These are phyloP conservation scores for Brassica napus DNA, from an alignment of 345 rosid genomes.

Conservation along the genomic window DNA sequence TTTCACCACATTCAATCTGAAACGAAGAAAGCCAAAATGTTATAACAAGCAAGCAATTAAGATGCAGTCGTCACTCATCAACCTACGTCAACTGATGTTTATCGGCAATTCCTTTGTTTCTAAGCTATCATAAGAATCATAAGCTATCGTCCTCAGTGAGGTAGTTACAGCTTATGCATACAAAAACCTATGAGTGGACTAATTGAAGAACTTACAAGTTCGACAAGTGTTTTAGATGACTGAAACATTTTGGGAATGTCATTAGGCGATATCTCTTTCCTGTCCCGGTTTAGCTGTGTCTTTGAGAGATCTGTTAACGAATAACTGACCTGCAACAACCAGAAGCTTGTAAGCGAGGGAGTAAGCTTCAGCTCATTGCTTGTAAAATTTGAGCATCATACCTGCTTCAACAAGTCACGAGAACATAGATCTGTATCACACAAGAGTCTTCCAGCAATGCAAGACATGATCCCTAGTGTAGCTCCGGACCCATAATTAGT, in stretches of 20 bases:
- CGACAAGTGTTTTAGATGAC: conserved; percentile 69
- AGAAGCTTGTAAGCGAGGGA: conserved; percentile 33
- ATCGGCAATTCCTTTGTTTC: conserved; percentile 1
- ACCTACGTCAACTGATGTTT: neutral
- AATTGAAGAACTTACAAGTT: conserved; percentile 67
- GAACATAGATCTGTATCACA: conserved; percentile 91
- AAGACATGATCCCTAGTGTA: conserved; percentile 88
- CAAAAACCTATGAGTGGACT: conserved; percentile 16
- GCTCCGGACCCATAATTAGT: conserved; percentile 86
- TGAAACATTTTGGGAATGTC: conserved; percentile 83
- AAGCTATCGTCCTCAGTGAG: conserved; percentile 7
- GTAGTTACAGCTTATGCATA: conserved; percentile 4
- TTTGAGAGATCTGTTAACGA: conserved; percentile 91
- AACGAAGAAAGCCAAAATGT: conserved; percentile 28
- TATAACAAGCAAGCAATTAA: conserved; percentile 1
- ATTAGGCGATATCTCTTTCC: conserved; percentile 82
- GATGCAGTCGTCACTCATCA: conserved; percentile 11
- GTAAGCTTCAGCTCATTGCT: conserved; percentile 24
- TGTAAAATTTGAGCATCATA: conserved; percentile 33
- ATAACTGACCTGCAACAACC: conserved; percentile 83
- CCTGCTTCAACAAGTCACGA: conserved; percentile 92
- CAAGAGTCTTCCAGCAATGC: conserved; percentile 92
- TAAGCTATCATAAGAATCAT: neutral
- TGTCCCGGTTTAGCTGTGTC: conserved; percentile 83
- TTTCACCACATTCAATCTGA: conserved; percentile 94